Conservation (phyloP, 1,139 yeast species). For the Kodamaea suecica region DNA sequence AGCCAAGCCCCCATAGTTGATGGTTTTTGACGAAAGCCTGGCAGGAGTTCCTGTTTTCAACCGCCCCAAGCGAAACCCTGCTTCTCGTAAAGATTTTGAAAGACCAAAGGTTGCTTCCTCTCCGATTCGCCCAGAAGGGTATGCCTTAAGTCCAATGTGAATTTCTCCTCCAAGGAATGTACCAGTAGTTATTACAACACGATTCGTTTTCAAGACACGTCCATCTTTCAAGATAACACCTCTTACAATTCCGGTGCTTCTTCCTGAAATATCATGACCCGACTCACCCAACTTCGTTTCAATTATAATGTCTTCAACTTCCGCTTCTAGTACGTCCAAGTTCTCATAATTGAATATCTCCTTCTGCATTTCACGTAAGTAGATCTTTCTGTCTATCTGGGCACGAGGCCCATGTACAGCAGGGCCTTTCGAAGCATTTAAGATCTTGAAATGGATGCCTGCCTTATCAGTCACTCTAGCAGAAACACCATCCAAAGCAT, state of each 20-base stretch:
- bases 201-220: conserved; percentile 51
- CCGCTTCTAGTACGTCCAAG: conserved; percentile 62
- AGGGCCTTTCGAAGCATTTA: conserved; percentile 88
- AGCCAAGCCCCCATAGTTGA: conserved; percentile 57
- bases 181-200: conserved; percentile 90
- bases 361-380: conserved; percentile 75
- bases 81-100: conserved; percentile 67
- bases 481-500: conserved; percentile 93
- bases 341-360: conserved; percentile 59
- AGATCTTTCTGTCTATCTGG: conserved; percentile 84
- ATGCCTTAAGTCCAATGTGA: conserved; percentile 76
- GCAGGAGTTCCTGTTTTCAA: conserved; percentile 98
- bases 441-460: conserved; percentile 86
- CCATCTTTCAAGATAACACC: conserved; percentile 80
- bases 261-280: conserved; percentile 22
- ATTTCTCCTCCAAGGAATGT: conserved; percentile 94
- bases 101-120: conserved; percentile 91
- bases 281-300: conserved; percentile 36
- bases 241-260: conserved; percentile 43
- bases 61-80: conserved; percentile 84
- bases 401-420: conserved; percentile 99
- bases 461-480: conserved; percentile 83
- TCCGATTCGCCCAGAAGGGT: conserved; percentile 92
- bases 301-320: conserved; percentile 82
- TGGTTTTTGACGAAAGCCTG: conserved; percentile 67